Conservation (phyloP, 306 rosid species). For the Lithocarpus polystachyus region DNA sequence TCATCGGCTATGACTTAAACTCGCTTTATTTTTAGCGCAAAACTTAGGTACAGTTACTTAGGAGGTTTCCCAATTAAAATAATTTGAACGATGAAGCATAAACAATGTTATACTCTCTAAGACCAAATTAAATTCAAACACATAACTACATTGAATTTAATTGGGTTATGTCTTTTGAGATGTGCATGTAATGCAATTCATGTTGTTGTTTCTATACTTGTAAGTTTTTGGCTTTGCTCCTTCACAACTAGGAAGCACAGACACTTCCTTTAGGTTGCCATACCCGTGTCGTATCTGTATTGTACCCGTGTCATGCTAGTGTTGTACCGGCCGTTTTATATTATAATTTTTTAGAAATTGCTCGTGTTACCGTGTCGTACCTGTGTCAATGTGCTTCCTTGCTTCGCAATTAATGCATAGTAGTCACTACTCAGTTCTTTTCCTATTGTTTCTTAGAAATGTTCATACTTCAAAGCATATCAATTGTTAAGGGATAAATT, state of each 20-base stretch:
- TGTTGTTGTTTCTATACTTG: neutral
- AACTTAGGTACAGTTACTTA: too few relatives aligned
- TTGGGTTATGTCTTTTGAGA: neutral
- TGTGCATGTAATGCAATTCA: neutral
- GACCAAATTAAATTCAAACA: too few relatives aligned
- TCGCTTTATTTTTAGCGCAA: neutral
- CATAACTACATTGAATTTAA: too few relatives aligned
- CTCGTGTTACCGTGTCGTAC: too few relatives aligned
- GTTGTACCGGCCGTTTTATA: too few relatives aligned
- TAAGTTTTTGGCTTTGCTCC: neutral
- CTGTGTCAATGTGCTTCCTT: too few relatives aligned
- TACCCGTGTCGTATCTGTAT: rapidly evolving
- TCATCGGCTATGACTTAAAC: neutral
- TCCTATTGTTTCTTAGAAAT: neutral
- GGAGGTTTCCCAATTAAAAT: too few relatives aligned
- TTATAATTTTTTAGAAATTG: too few relatives aligned
- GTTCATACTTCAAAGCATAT: neutral
- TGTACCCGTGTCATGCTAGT: rapidly evolving
- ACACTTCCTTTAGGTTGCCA: rapidly evolving
- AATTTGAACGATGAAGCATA: too few relatives aligned
- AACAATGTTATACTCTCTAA: too few relatives aligned
- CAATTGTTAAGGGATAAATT: neutral
- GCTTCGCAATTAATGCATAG: neutral
- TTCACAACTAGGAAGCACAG: neutral
- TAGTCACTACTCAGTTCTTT: neutral